phyloP scores from a whole-genome alignment of 2,329 filamentous ascomycete species.

The Pyrenophora seminiperda region DNA sequence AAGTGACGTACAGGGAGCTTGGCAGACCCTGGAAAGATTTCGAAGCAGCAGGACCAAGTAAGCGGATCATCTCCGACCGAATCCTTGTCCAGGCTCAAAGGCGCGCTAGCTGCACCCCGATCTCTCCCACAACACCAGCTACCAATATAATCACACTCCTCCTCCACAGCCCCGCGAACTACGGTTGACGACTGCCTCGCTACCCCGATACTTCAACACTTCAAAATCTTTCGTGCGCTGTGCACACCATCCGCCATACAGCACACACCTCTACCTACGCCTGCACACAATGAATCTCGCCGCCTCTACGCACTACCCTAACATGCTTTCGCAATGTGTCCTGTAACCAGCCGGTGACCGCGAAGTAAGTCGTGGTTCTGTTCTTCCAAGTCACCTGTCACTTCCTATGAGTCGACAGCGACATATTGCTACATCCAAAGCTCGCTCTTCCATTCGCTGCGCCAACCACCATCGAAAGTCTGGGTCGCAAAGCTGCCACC shows the following conservation, averaged over 20 bases:
- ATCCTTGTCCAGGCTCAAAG: slow-evolving; percentile 10
- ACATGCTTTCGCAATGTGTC: slow-evolving; percentile 36
- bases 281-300: slow-evolving; percentile 30
- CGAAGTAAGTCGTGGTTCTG: slow-evolving; percentile 25
- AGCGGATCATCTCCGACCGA: slow-evolving; percentile 16
- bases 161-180: slow-evolving; percentile 10
- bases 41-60: slow-evolving; percentile 10
- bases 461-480: neutral
- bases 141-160: slow-evolving; percentile 15
- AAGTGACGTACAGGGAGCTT: slow-evolving; percentile 15
- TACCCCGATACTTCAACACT: slow-evolving; percentile 24
- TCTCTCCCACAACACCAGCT: slow-evolving; percentile 19
- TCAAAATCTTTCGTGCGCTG: slow-evolving; percentile 4
- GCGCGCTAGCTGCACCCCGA: slow-evolving; percentile 14
- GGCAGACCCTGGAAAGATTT: slow-evolving; percentile 8
- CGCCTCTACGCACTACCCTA: slow-evolving; percentile 34
- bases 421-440: neutral
- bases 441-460: slow-evolving; percentile 7
- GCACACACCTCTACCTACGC: neutral
- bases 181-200: slow-evolving; percentile 18
- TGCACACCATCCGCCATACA: slow-evolving; percentile 3
- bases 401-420: neutral
- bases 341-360: slow-evolving; percentile 33
- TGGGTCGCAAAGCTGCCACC: slow-evolving; percentile 7
- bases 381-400: neutral